phyloP scores from a whole-genome alignment of 768 basidiomycete genomes.

The Lactarius trivialis region DNA sequence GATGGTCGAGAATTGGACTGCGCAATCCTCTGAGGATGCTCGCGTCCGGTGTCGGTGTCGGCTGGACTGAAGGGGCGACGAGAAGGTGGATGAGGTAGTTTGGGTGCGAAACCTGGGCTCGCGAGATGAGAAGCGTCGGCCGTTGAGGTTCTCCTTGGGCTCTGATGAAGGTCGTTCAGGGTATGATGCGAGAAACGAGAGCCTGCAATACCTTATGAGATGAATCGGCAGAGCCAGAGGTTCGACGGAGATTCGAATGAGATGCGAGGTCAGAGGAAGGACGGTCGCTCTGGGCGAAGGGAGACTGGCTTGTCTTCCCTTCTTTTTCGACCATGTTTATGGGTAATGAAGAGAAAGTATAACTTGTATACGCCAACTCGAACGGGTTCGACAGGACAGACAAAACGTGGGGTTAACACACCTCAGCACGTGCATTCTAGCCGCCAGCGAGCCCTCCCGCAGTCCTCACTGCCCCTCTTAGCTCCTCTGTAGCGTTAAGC shows the following conservation, averaged over 20 bases:
- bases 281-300: slow-evolving; percentile 21
- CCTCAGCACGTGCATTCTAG: slow-evolving; percentile 13
- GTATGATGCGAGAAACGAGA: slow-evolving; percentile 40
- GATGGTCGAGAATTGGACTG: slow-evolving; percentile 47
- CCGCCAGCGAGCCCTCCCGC: slow-evolving; percentile 14
- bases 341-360: slow-evolving; percentile 11
- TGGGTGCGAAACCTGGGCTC: slow-evolving; percentile 27
- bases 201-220: slow-evolving; percentile 29
- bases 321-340: slow-evolving; percentile 23
- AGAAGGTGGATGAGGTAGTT: slow-evolving; percentile 23
- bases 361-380: neutral
- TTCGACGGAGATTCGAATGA: slow-evolving; percentile 22
- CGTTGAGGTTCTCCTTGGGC: slow-evolving; percentile 75
- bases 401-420: slow-evolving; percentile 6
- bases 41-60: slow-evolving; percentile 27
- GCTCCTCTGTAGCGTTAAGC: slow-evolving; percentile 35
- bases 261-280: slow-evolving; percentile 15
- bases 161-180: slow-evolving; percentile 71
- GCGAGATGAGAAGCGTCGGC: slow-evolving; percentile 74
- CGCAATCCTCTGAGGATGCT: slow-evolving; percentile 28
- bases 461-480: slow-evolving; percentile 21
- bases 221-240: slow-evolving; percentile 19
- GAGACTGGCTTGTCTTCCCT: slow-evolving; percentile 12
- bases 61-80: slow-evolving; percentile 17
- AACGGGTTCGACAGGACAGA: neutral